Conservation (phyloP, 441 rosid genomes). For the Gossypium davidsonii region DNA sequence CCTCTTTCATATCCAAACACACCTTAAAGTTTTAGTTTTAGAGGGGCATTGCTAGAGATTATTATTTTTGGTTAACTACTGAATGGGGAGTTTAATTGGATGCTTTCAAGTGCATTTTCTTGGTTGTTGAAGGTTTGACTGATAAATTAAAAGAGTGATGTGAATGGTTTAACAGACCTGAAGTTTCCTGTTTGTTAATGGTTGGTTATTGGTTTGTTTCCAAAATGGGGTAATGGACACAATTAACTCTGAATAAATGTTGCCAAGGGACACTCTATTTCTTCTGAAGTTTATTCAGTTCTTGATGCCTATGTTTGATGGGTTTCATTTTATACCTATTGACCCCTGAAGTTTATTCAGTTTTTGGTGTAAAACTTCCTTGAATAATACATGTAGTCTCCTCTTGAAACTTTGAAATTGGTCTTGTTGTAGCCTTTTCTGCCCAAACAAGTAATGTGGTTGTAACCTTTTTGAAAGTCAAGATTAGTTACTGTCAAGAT, state of each 20-base stretch:
- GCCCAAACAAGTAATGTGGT: neutral
- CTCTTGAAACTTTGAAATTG: neutral
- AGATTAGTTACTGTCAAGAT: neutral
- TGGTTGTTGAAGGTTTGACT: neutral
- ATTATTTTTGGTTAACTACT: neutral
- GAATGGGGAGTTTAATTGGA: neutral
- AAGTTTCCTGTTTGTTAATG: neutral
- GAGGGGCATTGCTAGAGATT: neutral
- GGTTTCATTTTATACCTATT: neutral
- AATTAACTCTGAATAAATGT: neutral
- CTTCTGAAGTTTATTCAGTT: too few relatives aligned
- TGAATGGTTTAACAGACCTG: neutral
- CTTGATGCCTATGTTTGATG: neutral
- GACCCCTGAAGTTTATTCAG: neutral
- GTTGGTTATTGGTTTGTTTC: neutral
- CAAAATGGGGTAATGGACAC: neutral
- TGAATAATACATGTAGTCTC: neutral
- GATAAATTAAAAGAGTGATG: neutral
- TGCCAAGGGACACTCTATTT: neutral
- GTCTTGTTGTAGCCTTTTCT: neutral
- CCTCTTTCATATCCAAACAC: neutral
- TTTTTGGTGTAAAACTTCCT: neutral
- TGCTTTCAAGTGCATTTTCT: constrained; percentile 3
- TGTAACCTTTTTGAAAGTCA: neutral
- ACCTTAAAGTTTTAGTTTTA: neutral